These are phyloP conservation scores for Rhododendron griersonianum DNA, from an alignment of 148 eudicot genomes.

Conservation along the genomic window DNA sequence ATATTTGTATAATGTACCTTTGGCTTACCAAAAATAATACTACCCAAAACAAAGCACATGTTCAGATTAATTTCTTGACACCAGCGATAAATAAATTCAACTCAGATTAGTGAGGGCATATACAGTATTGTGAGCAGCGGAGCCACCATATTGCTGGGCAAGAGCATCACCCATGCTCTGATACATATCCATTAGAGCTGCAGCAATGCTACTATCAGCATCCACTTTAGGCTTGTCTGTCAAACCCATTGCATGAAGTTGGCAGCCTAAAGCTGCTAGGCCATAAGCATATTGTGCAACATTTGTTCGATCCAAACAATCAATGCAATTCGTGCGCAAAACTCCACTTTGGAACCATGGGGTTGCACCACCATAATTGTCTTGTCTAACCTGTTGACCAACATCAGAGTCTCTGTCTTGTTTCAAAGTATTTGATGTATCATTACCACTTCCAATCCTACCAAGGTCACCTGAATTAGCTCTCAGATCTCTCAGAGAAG, in stretches of 20 bases:
- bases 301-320: constrained; percentile 96
- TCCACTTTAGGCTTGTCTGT: constrained; percentile 80
- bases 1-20: neutral
- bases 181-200: constrained; percentile 94
- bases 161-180: constrained; percentile 99
- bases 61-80: neutral
- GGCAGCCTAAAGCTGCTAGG: constrained; percentile 89
- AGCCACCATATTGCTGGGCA: constrained; percentile 99
- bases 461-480: constrained; percentile 56
- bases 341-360: constrained; percentile 85
- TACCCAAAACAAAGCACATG: neutral
- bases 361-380: constrained; percentile 31
- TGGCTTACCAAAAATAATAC: neutral
- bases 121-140: constrained; percentile 98
- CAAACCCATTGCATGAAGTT: constrained; percentile 89
- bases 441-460: constrained; percentile 54
- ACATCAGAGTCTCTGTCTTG: constrained; percentile 48
- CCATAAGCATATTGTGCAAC: constrained; percentile 99
- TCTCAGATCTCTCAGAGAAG: constrained; percentile 69
- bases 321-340: constrained; percentile 94
- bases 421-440: constrained; percentile 34
- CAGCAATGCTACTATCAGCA: constrained; percentile 85
- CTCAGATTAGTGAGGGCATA: constrained; percentile 8
- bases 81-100: neutral
- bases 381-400: constrained; percentile 34